Percentiles rank a stretch among this genome's conserved stretches.
phyloP scores from a whole-genome alignment of 179 eudicot species.

The Silene vulgaris region DNA sequence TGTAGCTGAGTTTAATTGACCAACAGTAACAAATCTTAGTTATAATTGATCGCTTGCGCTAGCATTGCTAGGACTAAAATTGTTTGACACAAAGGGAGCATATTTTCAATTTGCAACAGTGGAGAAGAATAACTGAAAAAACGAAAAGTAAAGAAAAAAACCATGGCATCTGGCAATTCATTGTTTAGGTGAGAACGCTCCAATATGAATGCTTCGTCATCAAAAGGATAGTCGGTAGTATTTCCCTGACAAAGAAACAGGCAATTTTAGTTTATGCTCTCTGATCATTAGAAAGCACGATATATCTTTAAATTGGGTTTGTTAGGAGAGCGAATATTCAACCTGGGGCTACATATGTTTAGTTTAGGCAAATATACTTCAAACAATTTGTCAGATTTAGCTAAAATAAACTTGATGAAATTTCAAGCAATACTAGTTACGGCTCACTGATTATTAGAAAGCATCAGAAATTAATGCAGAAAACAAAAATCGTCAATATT shows the following conservation, averaged over 20 bases:
- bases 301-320: background rate
- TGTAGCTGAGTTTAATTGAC: background rate
- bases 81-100: background rate
- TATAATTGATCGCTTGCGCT: background rate
- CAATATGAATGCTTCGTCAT: conserved; percentile 73
- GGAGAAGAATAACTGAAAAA: background rate
- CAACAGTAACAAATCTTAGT: background rate
- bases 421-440: background rate
- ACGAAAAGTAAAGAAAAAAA: conserved; percentile 19
- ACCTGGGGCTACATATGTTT: background rate
- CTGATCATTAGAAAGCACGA: conserved; percentile 2
- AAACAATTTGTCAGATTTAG: conserved; percentile 5
- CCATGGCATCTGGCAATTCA: conserved; percentile 84
- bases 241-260: conserved; percentile 44
- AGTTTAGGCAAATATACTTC: background rate
- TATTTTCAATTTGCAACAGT: background rate
- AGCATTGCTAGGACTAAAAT: background rate
- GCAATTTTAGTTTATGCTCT: background rate
- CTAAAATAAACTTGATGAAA: background rate
- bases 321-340: background rate
- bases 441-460: conserved; percentile 1
- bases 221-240: conserved; percentile 62
- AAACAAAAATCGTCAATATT: background rate
- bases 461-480: background rate
- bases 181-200: conserved; percentile 70